These are phyloP conservation scores for Penicillium vulpinum DNA, from an alignment of 2,329 filamentous ascomycete genomes.

Conservation along the genomic window DNA sequence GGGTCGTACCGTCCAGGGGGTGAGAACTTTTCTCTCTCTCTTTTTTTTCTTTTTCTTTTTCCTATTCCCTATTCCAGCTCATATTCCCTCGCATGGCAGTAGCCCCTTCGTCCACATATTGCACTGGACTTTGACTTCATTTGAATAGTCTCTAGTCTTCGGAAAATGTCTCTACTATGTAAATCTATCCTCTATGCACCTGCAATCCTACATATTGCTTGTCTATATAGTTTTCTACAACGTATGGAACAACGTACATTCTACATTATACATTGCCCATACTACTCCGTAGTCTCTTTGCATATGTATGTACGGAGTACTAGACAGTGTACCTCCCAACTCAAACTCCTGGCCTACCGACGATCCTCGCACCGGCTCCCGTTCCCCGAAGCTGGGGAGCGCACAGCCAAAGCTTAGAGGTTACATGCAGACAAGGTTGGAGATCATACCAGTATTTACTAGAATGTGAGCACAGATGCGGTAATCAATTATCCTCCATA, in stretches of 20 bases:
- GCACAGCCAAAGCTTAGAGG: slow-evolving; percentile 1
- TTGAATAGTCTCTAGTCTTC: neutral
- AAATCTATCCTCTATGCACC: neutral
- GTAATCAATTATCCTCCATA: neutral
- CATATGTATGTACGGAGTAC: neutral
- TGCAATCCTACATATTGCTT: neutral
- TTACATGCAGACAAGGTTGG: slow-evolving; percentile 1
- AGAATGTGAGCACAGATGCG: neutral
- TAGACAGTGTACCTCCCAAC: neutral
- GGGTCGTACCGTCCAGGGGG: slow-evolving; percentile 1
- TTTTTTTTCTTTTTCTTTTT: neutral
- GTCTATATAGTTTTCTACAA: neutral
- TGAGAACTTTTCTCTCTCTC: neutral
- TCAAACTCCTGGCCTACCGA: neutral
- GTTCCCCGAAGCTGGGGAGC: slow-evolving; percentile 9
- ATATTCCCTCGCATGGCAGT: neutral
- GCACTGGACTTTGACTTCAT: neutral
- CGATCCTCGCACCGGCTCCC: slow-evolving; percentile 5
- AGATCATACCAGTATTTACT: slow-evolving; percentile 1
- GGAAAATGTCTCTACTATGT: neutral
- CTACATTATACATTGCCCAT: too few relatives aligned
- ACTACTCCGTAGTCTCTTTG: too few relatives aligned
- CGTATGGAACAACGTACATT: neutral
- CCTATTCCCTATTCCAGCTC: neutral
- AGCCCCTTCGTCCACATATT: neutral